A percentile compares a stretch with the other conserved stretches of the same genome.
These are phyloP conservation scores for Anthracocystis setariae DNA, from an alignment of 1,284 basidiomycete genomes.

Conservation along the genomic window DNA sequence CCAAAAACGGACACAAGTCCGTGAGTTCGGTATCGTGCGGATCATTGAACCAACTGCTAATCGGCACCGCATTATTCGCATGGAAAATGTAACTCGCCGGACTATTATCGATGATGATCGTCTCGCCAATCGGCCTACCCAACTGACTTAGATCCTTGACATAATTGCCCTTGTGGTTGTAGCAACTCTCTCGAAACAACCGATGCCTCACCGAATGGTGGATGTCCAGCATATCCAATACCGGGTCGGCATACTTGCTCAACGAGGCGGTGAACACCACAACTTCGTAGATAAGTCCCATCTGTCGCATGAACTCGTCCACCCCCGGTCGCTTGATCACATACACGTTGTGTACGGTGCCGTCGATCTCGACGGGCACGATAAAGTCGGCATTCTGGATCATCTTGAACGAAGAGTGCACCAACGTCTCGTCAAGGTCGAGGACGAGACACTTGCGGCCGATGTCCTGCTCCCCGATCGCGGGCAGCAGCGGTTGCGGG, in stretches of 20 bases:
- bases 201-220: conserved; percentile 93
- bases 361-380: conserved; percentile 98
- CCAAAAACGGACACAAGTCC: conserved; percentile 90
- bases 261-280: conserved; percentile 98
- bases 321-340: conserved; percentile 99
- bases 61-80: conserved; percentile 97
- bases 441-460: conserved; percentile 89
- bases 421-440: conserved; percentile 93
- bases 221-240: conserved; percentile 93
- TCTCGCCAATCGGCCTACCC: conserved; percentile 88
- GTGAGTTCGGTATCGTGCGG: conserved; percentile 87
- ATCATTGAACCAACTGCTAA: conserved; percentile 97
- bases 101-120: conserved; percentile 98
- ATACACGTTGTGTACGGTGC: conserved; percentile 96
- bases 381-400: conserved; percentile 83
- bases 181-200: conserved; percentile 97
- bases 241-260: conserved; percentile 99
- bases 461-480: conserved; percentile 77
- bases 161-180: conserved; percentile 98
- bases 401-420: conserved; percentile 74
- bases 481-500: conserved; percentile 83
- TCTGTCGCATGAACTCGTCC: conserved; percentile 92
- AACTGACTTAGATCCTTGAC: conserved; percentile 99
- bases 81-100: conserved; percentile 99
- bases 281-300: conserved; percentile 98